Evolutionary conservation across 768 basidiomycete genomes (phyloP), one percentile per base, ranked within the genome.

Genomic region (Lentinula guzmanii): DNA sequence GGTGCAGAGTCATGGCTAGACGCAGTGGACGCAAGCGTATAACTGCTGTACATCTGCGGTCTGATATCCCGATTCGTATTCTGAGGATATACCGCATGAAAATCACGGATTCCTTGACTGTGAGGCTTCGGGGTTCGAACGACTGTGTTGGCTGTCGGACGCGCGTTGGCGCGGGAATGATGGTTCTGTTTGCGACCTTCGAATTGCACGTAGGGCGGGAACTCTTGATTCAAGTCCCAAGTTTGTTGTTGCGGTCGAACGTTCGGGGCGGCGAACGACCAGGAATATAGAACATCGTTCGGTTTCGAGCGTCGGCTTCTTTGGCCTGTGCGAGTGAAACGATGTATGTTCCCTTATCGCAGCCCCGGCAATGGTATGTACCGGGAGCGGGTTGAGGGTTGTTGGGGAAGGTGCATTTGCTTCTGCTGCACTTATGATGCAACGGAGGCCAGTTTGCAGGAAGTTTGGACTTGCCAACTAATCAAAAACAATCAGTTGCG

Each of bases 401-500:
- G 45, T 59, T 59, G 2, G 58, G 58, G 35, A 48, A 59, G 21
- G 33, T 37, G 18, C 58, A 59, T 37, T 59, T 59, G 18, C 45
- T 34, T 21, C 24, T 13, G 46, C 50, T 59, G 33, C 58, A 59
- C 34, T 59, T 59, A 28, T 59, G 43, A 24, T 59, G 58, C 13
- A 37, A 18, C 10, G 58, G 35, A 34, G 58, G 58, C 58, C 58
- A 59, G 11, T 48, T 35, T n/a, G 58, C 45, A 9, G 58, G 58
- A 45, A 34, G 45, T 56, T 31, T 56, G 55, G 37, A 10, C 24
- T 45, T 41, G 55, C 55, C 55, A 41, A 56, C 55, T 56, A 31
- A 18, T 43, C 10, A 18, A 8, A 21, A 28, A 56, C 6, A 41
- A 42, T 37, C 2, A 24, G 11, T 28, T 16, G 10, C 6, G 2